Conservation (phyloP, 371 early-diverging fungal species). For the Dichotomocladium elegans region DNA sequence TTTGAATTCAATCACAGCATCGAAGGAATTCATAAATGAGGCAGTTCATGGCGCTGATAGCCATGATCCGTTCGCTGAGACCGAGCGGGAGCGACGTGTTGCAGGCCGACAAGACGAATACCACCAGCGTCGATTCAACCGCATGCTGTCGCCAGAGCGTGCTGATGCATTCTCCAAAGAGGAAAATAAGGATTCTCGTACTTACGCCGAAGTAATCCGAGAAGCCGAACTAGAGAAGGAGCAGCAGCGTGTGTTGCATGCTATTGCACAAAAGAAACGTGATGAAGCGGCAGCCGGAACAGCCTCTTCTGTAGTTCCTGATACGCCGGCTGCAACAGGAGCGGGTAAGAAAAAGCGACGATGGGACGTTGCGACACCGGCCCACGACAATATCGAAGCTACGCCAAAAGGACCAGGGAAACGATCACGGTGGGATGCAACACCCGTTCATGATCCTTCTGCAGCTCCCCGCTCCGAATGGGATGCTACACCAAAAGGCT, state of each 20-base stretch:
- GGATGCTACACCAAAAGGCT: slow-evolving; percentile 67
- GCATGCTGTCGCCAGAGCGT: slow-evolving; percentile 85
- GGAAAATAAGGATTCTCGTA: slow-evolving; percentile 47
- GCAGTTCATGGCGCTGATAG: slow-evolving; percentile 49
- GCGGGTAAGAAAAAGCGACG: slow-evolving; percentile 64
- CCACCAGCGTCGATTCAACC: slow-evolving; percentile 70
- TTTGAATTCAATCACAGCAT: slow-evolving; percentile 78
- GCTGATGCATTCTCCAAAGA: slow-evolving; percentile 76
- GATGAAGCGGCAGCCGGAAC: slow-evolving; percentile 49
- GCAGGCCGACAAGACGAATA: slow-evolving; percentile 89
- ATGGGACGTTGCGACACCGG: slow-evolving; percentile 87
- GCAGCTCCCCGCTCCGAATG: slow-evolving; percentile 46
- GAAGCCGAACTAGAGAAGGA: slow-evolving; percentile 86
- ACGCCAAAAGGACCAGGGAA: slow-evolving; percentile 53
- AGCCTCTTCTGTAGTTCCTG: slow-evolving; percentile 19
- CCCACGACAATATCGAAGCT: slow-evolving; percentile 54
- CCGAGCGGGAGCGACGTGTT: slow-evolving; percentile 53
- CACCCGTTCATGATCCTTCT: slow-evolving; percentile 59
- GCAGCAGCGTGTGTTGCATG: slow-evolving; percentile 59
- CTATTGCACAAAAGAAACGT: slow-evolving; percentile 73
- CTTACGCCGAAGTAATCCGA: slow-evolving; percentile 85
- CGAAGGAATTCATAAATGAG: slow-evolving; percentile 72
- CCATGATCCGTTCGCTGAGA: slow-evolving; percentile 72
- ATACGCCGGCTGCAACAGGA: slow-evolving; percentile 23
- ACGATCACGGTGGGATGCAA: slow-evolving; percentile 83